Evolutionary conservation across 2,329 filamentous ascomycete genomes (phyloP), one percentile per base, ranked within the genome.

Genomic region (Teratosphaeria pseudoeucalypti): DNA sequence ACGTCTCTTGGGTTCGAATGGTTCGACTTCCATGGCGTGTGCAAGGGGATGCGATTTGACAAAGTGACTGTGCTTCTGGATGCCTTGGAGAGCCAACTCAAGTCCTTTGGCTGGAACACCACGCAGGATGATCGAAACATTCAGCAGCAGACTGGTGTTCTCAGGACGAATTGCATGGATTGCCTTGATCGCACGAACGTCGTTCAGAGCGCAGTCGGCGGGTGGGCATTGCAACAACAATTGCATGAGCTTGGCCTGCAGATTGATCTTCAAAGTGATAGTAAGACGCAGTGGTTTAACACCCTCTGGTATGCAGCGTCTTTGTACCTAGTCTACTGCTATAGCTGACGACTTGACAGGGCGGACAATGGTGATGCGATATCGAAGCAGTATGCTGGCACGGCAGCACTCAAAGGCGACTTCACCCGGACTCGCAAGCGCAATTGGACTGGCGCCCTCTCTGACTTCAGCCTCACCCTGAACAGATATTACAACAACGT

Each of bases 111-210:
- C 0, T 91, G 89, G 76, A 90, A 88, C 0, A 81, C 89, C 12
- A 72, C 81, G 14, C 74, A 79, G 9, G 70, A 77, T 34, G 75
- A 77, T 19, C 70, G 73, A 26, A 63, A 76, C 2, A 60, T 74
- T 23, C 73, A 74, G 37, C 72, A 71, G 54, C 92, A 96, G 71
- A 79, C 77, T 29, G 92, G 92, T 1, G 83, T 95, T 6, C 73
- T 97, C n/a, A 82, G 94, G 59, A 96, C 91, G 1, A 99, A 99
- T 70, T 99, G 94, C 73, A 97, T 99, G 94, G 94, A 99, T 70
- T 99, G 94, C 67, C 78, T 99, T 10, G 94, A 99, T 72, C 85
- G 94, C 26, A 99, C 94, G 1, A 97, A 97, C 66, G 92, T 99
- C 26, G 91, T 92, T 49, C 92, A 97, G 74, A 95, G 90, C 69